Conservation (phyloP, 352 stramenopile species). For the Phytophthora vignae region DNA sequence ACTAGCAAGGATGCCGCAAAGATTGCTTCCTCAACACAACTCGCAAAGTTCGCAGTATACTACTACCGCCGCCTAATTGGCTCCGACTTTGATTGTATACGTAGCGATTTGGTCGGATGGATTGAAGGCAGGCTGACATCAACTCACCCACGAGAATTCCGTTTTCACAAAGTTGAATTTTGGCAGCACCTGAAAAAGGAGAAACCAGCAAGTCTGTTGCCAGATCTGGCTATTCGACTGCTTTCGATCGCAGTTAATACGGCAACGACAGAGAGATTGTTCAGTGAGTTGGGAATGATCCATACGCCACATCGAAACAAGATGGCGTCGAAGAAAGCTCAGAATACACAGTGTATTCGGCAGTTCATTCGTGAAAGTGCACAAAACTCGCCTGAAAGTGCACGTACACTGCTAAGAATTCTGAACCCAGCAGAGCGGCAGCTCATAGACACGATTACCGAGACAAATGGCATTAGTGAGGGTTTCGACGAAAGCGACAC, state of each 20-base stretch:
- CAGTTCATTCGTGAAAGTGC: conserved; percentile 1
- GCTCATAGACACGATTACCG: neutral
- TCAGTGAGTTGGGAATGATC: neutral
- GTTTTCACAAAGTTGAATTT: neutral
- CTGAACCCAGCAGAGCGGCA: neutral
- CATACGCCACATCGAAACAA: neutral
- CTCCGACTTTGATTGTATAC: conserved; percentile 1
- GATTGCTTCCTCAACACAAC: conserved; percentile 4
- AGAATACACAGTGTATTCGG: conserved; percentile 1
- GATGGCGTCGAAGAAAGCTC: neutral
- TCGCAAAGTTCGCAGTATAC: conserved; percentile 4
- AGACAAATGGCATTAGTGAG: neutral
- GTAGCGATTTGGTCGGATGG: conserved; percentile 6
- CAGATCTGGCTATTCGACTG: conserved; percentile 3
- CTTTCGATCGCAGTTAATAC: conserved; percentile 3
- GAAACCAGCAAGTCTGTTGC: neutral
- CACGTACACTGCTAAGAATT: neutral
- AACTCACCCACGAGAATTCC: neutral
- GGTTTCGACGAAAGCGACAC: neutral
- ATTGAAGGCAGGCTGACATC: conserved; percentile 3
- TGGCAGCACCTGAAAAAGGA: neutral
- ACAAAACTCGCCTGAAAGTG: neutral
- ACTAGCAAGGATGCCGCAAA: neutral
- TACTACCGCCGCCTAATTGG: conserved; percentile 2
- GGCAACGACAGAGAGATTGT: conserved; percentile 1